These are phyloP conservation scores for Talaromyces sp. DNA, from an alignment of 2,329 filamentous ascomycete genomes.

Conservation along the genomic window DNA sequence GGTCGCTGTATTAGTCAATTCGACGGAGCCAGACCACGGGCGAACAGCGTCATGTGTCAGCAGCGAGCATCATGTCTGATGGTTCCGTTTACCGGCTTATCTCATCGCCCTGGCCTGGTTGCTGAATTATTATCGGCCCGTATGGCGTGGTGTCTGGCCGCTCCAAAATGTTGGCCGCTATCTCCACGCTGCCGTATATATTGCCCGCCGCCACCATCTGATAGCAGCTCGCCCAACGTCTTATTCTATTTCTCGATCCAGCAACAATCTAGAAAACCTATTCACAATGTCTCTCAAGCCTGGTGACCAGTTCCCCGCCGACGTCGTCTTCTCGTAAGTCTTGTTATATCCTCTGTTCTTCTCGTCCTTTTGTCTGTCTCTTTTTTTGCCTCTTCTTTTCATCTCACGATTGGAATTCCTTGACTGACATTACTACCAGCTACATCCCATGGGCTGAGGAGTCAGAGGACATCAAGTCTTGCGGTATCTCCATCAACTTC, in stretches of 20 bases:
- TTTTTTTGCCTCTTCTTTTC: not conserved
- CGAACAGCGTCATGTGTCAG: not conserved
- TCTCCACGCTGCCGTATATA: not conserved
- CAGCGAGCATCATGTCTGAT: not conserved
- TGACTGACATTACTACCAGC: constrained; percentile 31
- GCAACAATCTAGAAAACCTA: not conserved
- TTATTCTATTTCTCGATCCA: not conserved
- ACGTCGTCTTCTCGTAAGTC: constrained; percentile 67
- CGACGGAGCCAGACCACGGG: not conserved
- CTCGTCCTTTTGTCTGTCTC: not conserved
- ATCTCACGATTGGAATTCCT: not conserved
- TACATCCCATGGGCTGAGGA: constrained; percentile 75
- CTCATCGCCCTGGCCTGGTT: not conserved
- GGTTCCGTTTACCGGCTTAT: not conserved
- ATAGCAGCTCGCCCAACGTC: not conserved
- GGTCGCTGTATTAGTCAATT: not conserved
- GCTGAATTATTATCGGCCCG: not conserved
- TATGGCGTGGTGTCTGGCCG: not conserved
- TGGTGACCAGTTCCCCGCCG: constrained; percentile 77
- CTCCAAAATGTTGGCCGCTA: not conserved
- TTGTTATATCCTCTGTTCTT: constrained; percentile 1
- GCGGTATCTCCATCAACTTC: constrained; percentile 72
- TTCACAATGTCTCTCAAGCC: constrained; percentile 62
- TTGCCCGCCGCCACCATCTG: not conserved
- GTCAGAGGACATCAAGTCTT: constrained; percentile 62